Base-by-base conservation (phyloP, 1,284 basidiomycete species). In the Pascua guehoae region DNA sequence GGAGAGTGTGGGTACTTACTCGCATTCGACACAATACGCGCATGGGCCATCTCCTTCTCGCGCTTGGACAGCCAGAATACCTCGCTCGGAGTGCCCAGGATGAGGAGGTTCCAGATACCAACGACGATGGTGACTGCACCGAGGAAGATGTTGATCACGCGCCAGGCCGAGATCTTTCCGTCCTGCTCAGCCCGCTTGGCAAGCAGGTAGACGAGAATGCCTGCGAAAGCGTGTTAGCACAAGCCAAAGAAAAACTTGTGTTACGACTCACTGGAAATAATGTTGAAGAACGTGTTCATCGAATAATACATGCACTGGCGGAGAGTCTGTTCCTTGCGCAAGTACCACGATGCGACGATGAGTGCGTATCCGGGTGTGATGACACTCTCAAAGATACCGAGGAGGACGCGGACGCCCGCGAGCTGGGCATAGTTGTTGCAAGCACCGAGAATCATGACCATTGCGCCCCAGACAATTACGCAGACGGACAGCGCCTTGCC, bases 131-230 rank as follows among this genome's bases (percentile, higher is more conserved):
- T 69, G 12, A 58, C 40, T 8, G 50, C 60, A n/a, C 66, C 66
- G 18, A 69, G 62, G 61, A 69, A 69, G 45, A 62, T 62, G 54
- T 64, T 64, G 61, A 69, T 69, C 9, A 63, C 64, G 12, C 66
- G 54, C 67, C 67, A 68, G 3, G 59, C 67, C 8, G 64, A 63
- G 3, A 64, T 45, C 4, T 54, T 54, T 32, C 65, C 65, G 3
- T 49, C n/a, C 14, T 41, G 36, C 41, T 66, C 50, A 4, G 63
- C 51, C 16, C 56, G 51, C 16, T 56, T 53, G 17, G 62, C 66
- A 47, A 68, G 61, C 40, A 56, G 62, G 52, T 68, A 68, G 59
- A 60, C 61, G 39, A 47, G 48, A 2, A 58, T 47, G 12, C 42
- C 37, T 32, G 24, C 24, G 7, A 32, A 7, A 32, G 24, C 7